A percentile compares a stretch with the other conserved stretches of the same genome.
Evolutionary conservation across 2,329 filamentous ascomycete species (phyloP).

Genomic region (Exophiala alcalophila): DNA sequence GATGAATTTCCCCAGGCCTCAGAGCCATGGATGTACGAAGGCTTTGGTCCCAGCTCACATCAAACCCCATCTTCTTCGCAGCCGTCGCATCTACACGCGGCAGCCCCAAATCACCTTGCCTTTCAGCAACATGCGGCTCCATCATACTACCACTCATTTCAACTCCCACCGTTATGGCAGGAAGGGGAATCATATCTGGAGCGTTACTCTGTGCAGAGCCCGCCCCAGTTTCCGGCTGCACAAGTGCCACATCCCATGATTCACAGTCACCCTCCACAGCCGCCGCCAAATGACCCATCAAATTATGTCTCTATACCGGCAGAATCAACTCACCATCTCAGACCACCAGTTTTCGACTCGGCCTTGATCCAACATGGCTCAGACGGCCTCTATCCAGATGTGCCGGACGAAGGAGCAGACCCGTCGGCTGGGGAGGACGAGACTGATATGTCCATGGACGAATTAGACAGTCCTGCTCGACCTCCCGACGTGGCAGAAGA

Average conservation of each 20-base stretch:
- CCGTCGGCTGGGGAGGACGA: conserved; percentile 13
- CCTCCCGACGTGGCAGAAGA: neutral
- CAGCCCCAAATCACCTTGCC: neutral
- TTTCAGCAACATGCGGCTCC: too few relatives aligned
- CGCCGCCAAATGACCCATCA: too few relatives aligned
- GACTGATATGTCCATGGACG: conserved; percentile 14
- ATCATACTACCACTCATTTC: too few relatives aligned
- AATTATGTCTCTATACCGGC: too few relatives aligned
- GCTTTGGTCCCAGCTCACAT: neutral
- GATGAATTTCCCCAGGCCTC: conserved; percentile 12
- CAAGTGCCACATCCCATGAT: too few relatives aligned
- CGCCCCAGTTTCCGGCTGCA: too few relatives aligned
- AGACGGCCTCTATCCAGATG: neutral
- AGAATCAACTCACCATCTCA: too few relatives aligned
- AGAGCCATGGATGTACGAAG: conserved; percentile 9
- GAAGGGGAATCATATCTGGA: too few relatives aligned
- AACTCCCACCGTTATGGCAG: too few relatives aligned
- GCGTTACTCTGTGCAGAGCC: too few relatives aligned
- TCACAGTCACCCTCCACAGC: too few relatives aligned
- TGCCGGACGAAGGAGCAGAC: conserved; percentile 2
- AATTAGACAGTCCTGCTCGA: conserved; percentile 1
- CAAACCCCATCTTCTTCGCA: neutral
- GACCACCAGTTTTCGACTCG: neutral
- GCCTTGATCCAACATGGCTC: neutral
- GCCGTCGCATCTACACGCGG: neutral